Conservation (phyloP, 2,329 filamentous ascomycete genomes). For the Bipolaris victoriae region DNA sequence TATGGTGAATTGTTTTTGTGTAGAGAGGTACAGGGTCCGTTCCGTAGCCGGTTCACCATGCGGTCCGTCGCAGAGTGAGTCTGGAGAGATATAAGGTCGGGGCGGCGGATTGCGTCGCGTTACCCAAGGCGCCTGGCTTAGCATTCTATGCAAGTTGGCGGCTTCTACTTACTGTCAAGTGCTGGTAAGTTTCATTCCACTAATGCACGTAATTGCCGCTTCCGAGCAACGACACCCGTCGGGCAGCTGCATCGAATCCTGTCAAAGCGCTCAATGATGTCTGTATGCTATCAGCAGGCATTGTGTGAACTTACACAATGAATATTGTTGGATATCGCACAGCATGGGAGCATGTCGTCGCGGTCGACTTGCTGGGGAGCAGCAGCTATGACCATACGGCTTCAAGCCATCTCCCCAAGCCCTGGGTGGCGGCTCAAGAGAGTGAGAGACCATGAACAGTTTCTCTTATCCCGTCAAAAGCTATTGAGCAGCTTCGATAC, state of each 20-base stretch:
- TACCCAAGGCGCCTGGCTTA: neutral
- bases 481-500: neutral
- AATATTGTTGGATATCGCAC: neutral
- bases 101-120: neutral
- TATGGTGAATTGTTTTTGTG: slow-evolving; percentile 9
- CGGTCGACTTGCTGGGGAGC: neutral
- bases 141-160: neutral
- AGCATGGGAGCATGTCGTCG: neutral
- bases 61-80: slow-evolving; percentile 4
- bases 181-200: neutral
- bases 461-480: neutral
- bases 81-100: slow-evolving; percentile 4
- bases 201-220: slow-evolving; percentile 4
- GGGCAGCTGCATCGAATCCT: neutral
- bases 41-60: slow-evolving; percentile 4
- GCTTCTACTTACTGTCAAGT: slow-evolving; percentile 12
- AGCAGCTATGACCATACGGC: slow-evolving; percentile 4
- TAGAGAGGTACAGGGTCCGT: slow-evolving; percentile 8
- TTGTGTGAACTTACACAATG: neutral
- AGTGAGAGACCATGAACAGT: slow-evolving; percentile 5
- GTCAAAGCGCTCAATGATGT: neutral
- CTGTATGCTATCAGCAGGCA: neutral
- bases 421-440: slow-evolving; percentile 1
- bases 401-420: neutral
- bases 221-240: slow-evolving; percentile 3